These are phyloP conservation scores for Symbiodinium natans DNA, from an alignment of 73 alveolate genomes.

Conservation along the genomic window DNA sequence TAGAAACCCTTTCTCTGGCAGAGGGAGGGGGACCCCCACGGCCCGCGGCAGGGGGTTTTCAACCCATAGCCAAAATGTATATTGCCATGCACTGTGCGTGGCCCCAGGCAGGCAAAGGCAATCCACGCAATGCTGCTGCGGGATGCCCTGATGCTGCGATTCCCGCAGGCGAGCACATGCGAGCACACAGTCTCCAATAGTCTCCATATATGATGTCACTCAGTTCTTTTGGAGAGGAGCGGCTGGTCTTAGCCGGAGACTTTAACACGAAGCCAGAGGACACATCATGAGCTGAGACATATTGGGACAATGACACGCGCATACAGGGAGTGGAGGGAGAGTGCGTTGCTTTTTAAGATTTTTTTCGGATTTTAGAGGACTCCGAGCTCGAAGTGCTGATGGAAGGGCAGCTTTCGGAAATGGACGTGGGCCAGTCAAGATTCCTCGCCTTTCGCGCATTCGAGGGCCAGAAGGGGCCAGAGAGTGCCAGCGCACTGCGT, in stretches of 20 bases:
- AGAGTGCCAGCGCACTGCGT: background rate
- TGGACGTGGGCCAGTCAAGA: background rate
- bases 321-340: background rate
- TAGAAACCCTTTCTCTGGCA: too few relatives aligned
- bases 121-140: slow-evolving; percentile 56
- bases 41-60: too few relatives aligned
- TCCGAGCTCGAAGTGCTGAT: slow-evolving; percentile 31
- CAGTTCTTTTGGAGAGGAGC: background rate
- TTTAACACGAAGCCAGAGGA: slow-evolving; percentile 78
- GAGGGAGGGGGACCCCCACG: too few relatives aligned
- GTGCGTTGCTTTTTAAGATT: background rate
- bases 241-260: slow-evolving; percentile 89
- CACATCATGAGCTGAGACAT: background rate
- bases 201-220: background rate
- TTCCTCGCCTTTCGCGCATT: too few relatives aligned
- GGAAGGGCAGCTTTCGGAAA: slow-evolving; percentile 3
- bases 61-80: too few relatives aligned
- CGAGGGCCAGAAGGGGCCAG: background rate
- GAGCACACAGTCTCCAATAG: too few relatives aligned
- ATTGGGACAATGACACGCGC: too few relatives aligned
- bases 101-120: slow-evolving; percentile 84
- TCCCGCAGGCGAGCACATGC: slow-evolving; percentile 9
- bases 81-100: too few relatives aligned
- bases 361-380: background rate
- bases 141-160: slow-evolving; percentile 23